Evolutionary conservation across 768 basidiomycete genomes (phyloP).

Genomic region (Suillus discolor): DNA sequence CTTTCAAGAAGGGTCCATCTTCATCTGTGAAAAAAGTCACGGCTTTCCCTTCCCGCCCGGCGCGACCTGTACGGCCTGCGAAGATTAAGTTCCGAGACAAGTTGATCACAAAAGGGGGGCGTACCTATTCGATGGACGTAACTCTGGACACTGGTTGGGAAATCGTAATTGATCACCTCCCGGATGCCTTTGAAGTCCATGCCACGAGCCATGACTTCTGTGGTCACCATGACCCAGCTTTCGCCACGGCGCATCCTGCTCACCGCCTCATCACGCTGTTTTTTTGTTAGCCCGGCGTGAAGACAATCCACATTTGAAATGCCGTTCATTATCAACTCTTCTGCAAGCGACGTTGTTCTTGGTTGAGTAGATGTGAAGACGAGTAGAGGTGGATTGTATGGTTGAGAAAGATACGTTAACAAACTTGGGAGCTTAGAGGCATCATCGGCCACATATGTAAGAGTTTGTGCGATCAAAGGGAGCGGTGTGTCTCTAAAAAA

Average conservation of each 20-base stretch:
- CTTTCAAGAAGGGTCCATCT: slow-evolving; percentile 89
- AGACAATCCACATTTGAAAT: slow-evolving; percentile 85
- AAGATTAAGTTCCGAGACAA: slow-evolving; percentile 11
- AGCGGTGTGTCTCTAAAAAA: slow-evolving; percentile 84
- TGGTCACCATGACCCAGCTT: slow-evolving; percentile 94
- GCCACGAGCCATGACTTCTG: slow-evolving; percentile 96
- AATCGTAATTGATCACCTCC: slow-evolving; percentile 97
- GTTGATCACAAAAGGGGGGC: slow-evolving; percentile 14
- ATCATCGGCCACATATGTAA: slow-evolving; percentile 92
- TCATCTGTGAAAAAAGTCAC: slow-evolving; percentile 96
- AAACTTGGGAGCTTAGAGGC: slow-evolving; percentile 93
- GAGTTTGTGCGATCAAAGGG: slow-evolving; percentile 83
- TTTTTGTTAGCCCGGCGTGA: slow-evolving; percentile 87
- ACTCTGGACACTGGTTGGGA: slow-evolving; percentile 92
- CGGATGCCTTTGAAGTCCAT: slow-evolving; percentile 97
- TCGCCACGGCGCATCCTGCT: slow-evolving; percentile 84
- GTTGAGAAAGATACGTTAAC: slow-evolving; percentile 73
- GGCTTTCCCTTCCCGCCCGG: slow-evolving; percentile 89
- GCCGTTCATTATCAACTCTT: slow-evolving; percentile 79
- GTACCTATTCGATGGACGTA: slow-evolving; percentile 94
- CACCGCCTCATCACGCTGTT: slow-evolving; percentile 86
- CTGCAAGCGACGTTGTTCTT: slow-evolving; percentile 75
- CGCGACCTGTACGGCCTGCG: slow-evolving; percentile 90
- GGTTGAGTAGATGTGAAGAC: slow-evolving; percentile 92
- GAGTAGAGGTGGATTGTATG: slow-evolving; percentile 88